Evolutionary conservation across 257 asterid genomes (phyloP), one percentile per base, ranked within the genome.

Genomic region (Asclepias syriaca): DNA sequence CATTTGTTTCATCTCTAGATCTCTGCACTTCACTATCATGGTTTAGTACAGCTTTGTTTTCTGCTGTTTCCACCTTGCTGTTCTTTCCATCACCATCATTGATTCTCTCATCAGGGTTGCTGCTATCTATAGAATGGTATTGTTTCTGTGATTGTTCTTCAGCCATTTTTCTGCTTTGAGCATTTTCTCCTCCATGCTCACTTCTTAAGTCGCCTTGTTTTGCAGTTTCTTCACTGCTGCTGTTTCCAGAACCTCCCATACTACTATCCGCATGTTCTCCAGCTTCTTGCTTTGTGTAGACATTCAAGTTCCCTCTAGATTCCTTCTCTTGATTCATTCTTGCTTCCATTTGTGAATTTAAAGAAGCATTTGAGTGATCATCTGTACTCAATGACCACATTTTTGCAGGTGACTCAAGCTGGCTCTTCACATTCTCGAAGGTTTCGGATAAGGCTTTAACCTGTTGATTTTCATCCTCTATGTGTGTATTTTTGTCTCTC

Each of bases 341-440:
- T n/a, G 70, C 73, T 54, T 45, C 49, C 4, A 63, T 60, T 16
- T 75, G 73, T 32, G 29, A 68, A 68, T 80, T 80, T 71, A 53
- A 9, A 8, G 73, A 69, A 40, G 60, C 54, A 45, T 61, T 71
- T 59, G 81, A 71, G 22, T 78, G 77, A 67, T 80, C 74, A 39
- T 82, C 85, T 68, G 60, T 29, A 27, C 82, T 78, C 13, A 68
- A 75, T 43, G 86, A 65, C 77, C 74, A 68, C 14, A 71, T 85
- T 63, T 77, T 77, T 13, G 72, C 81, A 4, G 76, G 72, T 34
- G 65, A 54, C 73, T 86, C 77, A 57, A 74, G 78, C 12, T 21
- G 73, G 65, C 22, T 79, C 74, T 81, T 83, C 77, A 79, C 72
- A 68, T 75, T 84, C 57, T 80, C 85, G 6, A 78, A 24, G 32